A percentile compares a stretch with the other conserved stretches of the same genome.
Conservation (phyloP, 2,329 filamentous ascomycete species). For the Grosmannia huntii region DNA sequence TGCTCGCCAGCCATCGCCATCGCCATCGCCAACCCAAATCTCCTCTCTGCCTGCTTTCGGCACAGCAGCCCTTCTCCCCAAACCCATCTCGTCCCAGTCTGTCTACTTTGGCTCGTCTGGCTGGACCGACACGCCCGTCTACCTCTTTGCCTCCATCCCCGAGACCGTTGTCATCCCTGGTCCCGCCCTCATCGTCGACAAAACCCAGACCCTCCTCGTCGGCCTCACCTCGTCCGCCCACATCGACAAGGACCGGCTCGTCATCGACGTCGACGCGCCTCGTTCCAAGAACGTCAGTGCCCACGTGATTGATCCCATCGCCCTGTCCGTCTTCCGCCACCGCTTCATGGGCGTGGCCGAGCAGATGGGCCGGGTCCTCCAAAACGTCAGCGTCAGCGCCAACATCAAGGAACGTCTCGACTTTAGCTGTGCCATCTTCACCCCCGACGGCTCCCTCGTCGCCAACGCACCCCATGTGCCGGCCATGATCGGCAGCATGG, state of each 20-base stretch:
- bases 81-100: slow-evolving; percentile 17
- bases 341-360: slow-evolving; percentile 58
- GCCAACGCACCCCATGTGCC: slow-evolving; percentile 71
- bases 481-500: slow-evolving; percentile 66
- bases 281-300: slow-evolving; percentile 15
- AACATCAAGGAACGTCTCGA: slow-evolving; percentile 76
- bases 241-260: slow-evolving; percentile 54
- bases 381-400: slow-evolving; percentile 68
- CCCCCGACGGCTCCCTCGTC: slow-evolving; percentile 59
- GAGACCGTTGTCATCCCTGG: slow-evolving; percentile 42
- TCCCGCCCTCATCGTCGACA: slow-evolving; percentile 54
- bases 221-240: slow-evolving; percentile 49
- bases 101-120: slow-evolving; percentile 46
- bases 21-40: background rate
- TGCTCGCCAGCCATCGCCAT: slow-evolving; percentile 20
- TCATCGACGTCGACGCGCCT: slow-evolving; percentile 41
- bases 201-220: slow-evolving; percentile 58
- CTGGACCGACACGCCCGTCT: slow-evolving; percentile 46
- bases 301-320: slow-evolving; percentile 55
- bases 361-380: slow-evolving; percentile 59
- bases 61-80: slow-evolving; percentile 23
- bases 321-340: slow-evolving; percentile 59
- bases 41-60: slow-evolving; percentile 19
- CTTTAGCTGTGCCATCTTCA: slow-evolving; percentile 72
- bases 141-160: slow-evolving; percentile 49